These are phyloP conservation scores for Zoysia pacifica DNA, from an alignment of 176 grass and related monocot genomes.

Conservation along the genomic window DNA sequence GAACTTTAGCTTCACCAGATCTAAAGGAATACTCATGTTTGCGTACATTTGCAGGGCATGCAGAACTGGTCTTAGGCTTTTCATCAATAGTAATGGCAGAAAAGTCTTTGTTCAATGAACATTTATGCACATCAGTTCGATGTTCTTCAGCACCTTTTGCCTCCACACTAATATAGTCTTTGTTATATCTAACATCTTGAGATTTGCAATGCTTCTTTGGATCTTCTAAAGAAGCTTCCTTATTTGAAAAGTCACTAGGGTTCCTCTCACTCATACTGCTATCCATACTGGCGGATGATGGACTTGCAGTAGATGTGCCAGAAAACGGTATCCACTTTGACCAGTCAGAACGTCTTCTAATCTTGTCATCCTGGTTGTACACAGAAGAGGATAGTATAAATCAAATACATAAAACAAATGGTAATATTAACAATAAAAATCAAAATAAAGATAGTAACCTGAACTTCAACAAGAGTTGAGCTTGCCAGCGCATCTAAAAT, in stretches of 20 bases:
- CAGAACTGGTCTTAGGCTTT: slow-evolving; percentile 40
- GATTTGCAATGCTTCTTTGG: slow-evolving; percentile 43
- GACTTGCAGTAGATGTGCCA: slow-evolving; percentile 40
- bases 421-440: not conserved
- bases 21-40: slow-evolving; percentile 38
- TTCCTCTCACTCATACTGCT: slow-evolving; percentile 38
- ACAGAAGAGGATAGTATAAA: slow-evolving; percentile 30
- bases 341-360: slow-evolving; percentile 67
- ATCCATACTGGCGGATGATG: slow-evolving; percentile 44
- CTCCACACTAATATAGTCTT: slow-evolving; percentile 30
- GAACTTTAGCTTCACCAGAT: slow-evolving; percentile 37
- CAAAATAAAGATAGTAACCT: slow-evolving; percentile 53
- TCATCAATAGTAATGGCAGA: slow-evolving; percentile 29
- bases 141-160: slow-evolving; percentile 41
- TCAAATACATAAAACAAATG: not conserved
- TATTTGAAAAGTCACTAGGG: slow-evolving; percentile 28
- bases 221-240: slow-evolving; percentile 40
- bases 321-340: slow-evolving; percentile 56
- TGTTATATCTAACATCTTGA: slow-evolving; percentile 27
- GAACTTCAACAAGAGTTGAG: slow-evolving; percentile 67
- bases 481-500: slow-evolving; percentile 60
- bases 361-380: slow-evolving; percentile 58
- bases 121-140: slow-evolving; percentile 37
- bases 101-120: slow-evolving; percentile 41
- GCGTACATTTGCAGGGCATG: slow-evolving; percentile 25